Evolutionary conservation across 2,329 filamentous ascomycete species (phyloP), one percentile per base, ranked within the genome.

Genomic region (Ilyonectria sp.): DNA sequence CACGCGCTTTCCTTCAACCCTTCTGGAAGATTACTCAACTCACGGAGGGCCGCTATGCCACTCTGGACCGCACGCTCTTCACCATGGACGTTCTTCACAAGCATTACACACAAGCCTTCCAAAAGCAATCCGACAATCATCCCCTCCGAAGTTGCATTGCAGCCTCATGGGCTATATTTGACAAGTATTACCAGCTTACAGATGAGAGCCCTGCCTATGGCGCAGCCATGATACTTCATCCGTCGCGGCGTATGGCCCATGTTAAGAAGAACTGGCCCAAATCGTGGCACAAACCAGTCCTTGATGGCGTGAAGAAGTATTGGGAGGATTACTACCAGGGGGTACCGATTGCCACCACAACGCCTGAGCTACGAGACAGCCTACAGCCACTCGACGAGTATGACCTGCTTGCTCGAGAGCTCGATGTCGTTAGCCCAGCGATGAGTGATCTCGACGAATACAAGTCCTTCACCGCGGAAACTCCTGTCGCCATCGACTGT

Each of bases 321-420:
- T 23, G 23, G 23, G 23, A 23, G 23, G 23, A 23, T 4, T 23
- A 23, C 23, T 23, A 23, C 23, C 23, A 23, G 23, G 3, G 26
- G 47, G 1, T 50, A 6, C 47, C 47, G 23, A 50, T 50, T 50
- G 9, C 47, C 47, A 50, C 47, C 23, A 50, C 47, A 29, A 50
- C 47, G 47, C 47, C 47, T 6, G 47, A 50, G 2, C 47, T 50
- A 29, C 7, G 47, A 50, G 47, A 50, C 21, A 31, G 13, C 1
- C 13, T 50, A 33, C 47, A 50, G 47, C 47, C 47, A 31, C 47
- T 33, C 47, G 47, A 50, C 26, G 47, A 50, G 47, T 50, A 50
- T 50, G 47, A 50, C 2, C 3, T 23, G 23, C 23, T 23, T 4
- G 23, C 23, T 23, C 23, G 23, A 23, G 23, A 23, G 23, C 23